phyloP scores from a whole-genome alignment of 768 basidiomycete genomes.

The Pulveroboletus sp. region DNA sequence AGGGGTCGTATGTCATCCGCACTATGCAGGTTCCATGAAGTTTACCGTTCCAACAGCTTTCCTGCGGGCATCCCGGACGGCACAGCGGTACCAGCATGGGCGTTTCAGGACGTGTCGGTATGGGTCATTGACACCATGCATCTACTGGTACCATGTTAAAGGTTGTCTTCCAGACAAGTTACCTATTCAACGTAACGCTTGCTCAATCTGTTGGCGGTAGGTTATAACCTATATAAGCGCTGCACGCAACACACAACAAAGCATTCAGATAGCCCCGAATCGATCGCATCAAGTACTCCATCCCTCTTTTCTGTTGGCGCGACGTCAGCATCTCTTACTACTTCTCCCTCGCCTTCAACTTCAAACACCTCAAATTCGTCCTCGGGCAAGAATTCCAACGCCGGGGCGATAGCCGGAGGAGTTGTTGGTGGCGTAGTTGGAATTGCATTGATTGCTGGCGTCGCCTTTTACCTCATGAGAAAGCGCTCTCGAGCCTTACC shows the following conservation, averaged over 20 bases:
- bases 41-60: conserved; percentile 32
- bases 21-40: neutral
- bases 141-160: conserved; percentile 4
- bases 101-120: conserved; percentile 51
- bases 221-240: neutral
- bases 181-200: conserved; percentile 37
- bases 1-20: conserved; percentile 18
- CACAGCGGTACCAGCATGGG: conserved; percentile 56
- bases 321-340: conserved; percentile 14
- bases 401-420: conserved; percentile 57
- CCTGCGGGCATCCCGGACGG: conserved; percentile 44
- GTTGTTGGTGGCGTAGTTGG: conserved; percentile 61
- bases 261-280: conserved; percentile 39
- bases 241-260: neutral
- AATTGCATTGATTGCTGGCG: conserved; percentile 39
- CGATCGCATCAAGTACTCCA: conserved; percentile 34
- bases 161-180: conserved; percentile 24
- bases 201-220: conserved; percentile 33
- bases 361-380: neutral
- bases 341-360: conserved; percentile 12
- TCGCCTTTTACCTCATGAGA: conserved; percentile 37
- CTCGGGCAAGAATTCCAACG: conserved; percentile 24
- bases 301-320: conserved; percentile 18
- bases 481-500: conserved; percentile 22
- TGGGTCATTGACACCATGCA: conserved; percentile 9